Conservation (phyloP, 2,329 filamentous ascomycete genomes). For the Neurospora sp. region DNA sequence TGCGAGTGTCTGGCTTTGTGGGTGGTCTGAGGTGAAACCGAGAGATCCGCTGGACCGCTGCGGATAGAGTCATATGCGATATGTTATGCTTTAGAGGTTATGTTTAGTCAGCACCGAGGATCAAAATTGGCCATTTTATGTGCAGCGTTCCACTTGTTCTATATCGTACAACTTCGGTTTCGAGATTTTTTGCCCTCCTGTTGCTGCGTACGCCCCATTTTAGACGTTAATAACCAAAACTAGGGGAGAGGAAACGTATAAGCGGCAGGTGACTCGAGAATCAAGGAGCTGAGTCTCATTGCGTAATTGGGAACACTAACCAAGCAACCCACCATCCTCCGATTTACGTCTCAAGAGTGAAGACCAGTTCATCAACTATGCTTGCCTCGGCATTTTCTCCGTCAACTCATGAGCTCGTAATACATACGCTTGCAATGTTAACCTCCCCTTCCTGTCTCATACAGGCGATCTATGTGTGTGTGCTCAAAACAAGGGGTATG, state of each 20-base stretch:
- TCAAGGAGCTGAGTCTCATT: not conserved
- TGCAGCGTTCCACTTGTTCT: not conserved
- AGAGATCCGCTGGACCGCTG: not conserved
- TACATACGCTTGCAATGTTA: not conserved
- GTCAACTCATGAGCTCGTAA: not conserved
- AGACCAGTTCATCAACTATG: not conserved
- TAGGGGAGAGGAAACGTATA: not conserved
- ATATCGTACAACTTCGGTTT: not conserved
- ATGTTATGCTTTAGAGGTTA: not conserved
- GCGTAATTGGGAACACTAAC: not conserved
- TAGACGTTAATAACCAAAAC: not conserved
- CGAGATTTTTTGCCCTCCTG: not conserved
- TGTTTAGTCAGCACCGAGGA: not conserved
- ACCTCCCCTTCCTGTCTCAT: not conserved
- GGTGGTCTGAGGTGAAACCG: not conserved
- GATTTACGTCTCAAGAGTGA: not conserved
- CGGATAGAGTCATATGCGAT: not conserved
- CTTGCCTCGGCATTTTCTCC: not conserved
- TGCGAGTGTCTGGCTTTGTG: not conserved
- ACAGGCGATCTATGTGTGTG: not conserved
- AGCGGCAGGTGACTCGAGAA: not conserved
- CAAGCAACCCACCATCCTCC: not conserved
- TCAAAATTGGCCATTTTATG: not conserved
- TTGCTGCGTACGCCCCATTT: not conserved
- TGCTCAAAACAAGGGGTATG: constrained; percentile 2